phyloP scores from a whole-genome alignment of 805 yeast genomes.

The Kuraishia ogatae region DNA sequence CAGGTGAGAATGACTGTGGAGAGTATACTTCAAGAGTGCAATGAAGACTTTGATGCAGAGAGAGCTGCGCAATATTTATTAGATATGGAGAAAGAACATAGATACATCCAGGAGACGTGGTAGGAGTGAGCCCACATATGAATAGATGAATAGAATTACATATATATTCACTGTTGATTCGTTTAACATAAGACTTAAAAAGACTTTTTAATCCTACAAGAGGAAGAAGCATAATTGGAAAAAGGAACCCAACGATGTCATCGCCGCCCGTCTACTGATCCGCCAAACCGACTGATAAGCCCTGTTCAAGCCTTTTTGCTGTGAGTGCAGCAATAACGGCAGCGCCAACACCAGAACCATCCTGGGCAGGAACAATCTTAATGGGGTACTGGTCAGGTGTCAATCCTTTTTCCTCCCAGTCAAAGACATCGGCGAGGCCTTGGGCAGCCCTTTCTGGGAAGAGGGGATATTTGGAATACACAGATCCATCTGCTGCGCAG shows the following conservation, averaged over 20 bases:
- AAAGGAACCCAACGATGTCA: neutral
- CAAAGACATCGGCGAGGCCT: conserved; percentile 87
- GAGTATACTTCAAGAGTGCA: conserved; percentile 43
- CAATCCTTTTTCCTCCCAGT: conserved; percentile 46
- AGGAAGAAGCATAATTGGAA: neutral
- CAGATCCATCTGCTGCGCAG: conserved; percentile 98
- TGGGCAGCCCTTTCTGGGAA: conserved; percentile 91
- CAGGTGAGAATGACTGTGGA: conserved; percentile 77
- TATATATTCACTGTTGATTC: neutral
- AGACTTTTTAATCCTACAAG: neutral
- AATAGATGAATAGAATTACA: neutral
- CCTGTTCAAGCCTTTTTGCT: conserved; percentile 63
- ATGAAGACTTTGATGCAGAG: conserved; percentile 29
- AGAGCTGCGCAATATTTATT: conserved; percentile 43
- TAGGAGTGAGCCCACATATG: conserved; percentile 17
- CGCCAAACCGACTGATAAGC: conserved; percentile 52
- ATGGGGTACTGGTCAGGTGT: conserved; percentile 62
- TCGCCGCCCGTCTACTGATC: neutral
- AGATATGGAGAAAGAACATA: conserved; percentile 51
- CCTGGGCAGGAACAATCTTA: conserved; percentile 85
- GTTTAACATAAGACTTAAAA: neutral
- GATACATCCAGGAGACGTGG: conserved; percentile 90
- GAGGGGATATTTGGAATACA: conserved; percentile 86
- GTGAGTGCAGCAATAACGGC: conserved; percentile 96
- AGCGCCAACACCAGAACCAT: conserved; percentile 98